A percentile compares a stretch with the other conserved stretches of the same genome.
These are phyloP conservation scores for Neoascochyta sp. DNA, from an alignment of 2,329 filamentous ascomycete species.

Conservation along the genomic window DNA sequence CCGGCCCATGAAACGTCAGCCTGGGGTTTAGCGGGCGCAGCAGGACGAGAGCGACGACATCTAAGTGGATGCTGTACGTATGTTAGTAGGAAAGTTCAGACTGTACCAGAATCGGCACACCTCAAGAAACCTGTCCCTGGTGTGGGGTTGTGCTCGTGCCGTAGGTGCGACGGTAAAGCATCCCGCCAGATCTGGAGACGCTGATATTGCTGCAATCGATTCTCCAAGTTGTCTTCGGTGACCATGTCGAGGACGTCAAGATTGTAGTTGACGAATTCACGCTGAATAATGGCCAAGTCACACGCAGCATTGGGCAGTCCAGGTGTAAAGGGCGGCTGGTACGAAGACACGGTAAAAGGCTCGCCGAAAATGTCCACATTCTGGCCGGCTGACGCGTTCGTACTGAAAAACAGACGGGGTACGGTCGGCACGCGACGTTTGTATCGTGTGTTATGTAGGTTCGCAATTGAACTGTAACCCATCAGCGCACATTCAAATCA, in stretches of 20 bases:
- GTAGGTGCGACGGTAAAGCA: neutral
- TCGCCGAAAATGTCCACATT: conserved; percentile 1
- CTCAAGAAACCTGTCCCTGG: neutral
- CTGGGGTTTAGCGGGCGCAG: neutral
- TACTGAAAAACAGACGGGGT: too few relatives aligned
- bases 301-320: neutral
- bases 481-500: too few relatives aligned
- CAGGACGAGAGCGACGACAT: neutral
- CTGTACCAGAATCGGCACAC: neutral
- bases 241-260: neutral
- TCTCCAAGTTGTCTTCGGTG: neutral
- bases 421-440: neutral
- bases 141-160: neutral
- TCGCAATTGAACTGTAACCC: neutral
- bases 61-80: neutral
- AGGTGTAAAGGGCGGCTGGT: neutral
- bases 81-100: too few relatives aligned
- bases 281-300: neutral
- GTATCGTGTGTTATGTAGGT: neutral
- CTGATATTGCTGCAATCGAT: neutral
- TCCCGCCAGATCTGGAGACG: neutral
- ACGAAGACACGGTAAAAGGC: neutral
- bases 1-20: neutral
- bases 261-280: neutral
- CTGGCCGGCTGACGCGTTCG: neutral